phyloP scores from a whole-genome alignment of 1,284 basidiomycete species.

The Microbotryum lychnidis-dioicae region DNA sequence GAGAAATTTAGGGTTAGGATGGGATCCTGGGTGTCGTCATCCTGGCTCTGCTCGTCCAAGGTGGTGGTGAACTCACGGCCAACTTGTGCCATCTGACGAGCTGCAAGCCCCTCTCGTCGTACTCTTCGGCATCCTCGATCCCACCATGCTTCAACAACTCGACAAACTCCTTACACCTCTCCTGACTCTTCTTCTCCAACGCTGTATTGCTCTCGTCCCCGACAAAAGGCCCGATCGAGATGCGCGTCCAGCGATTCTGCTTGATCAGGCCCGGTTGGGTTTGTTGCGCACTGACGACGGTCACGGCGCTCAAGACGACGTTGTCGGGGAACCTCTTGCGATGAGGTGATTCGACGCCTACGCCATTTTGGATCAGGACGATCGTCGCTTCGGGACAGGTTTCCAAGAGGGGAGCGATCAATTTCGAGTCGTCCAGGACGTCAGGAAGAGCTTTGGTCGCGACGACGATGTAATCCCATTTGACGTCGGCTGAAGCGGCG shows the following conservation, averaged over 20 bases:
- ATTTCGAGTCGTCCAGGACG: constrained; percentile 40
- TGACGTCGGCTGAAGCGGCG: constrained; percentile 24
- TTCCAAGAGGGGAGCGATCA: constrained; percentile 37
- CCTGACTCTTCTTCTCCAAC: constrained; percentile 14
- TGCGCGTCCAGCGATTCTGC: constrained; percentile 45
- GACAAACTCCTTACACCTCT: constrained; percentile 31
- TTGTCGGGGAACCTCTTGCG: constrained; percentile 37
- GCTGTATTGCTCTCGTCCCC: constrained; percentile 9
- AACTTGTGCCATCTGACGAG: constrained; percentile 46
- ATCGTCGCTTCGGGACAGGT: constrained; percentile 24
- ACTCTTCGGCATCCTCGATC: constrained; percentile 42
- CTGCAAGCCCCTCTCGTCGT: constrained; percentile 41
- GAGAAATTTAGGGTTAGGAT: not conserved
- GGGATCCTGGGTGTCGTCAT: too few species aligned
- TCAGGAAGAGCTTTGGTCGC: constrained; percentile 45
- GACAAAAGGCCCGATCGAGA: constrained; percentile 43
- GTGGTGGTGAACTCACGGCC: constrained; percentile 21
- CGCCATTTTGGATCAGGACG: constrained; percentile 45
- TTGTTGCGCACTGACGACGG: constrained; percentile 44
- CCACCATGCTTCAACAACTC: constrained; percentile 38
- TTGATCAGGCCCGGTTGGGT: constrained; percentile 38
- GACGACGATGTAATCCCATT: constrained; percentile 44
- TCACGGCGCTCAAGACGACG: constrained; percentile 42
- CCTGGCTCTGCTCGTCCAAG: not conserved
- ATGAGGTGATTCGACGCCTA: constrained; percentile 44